A percentile compares a stretch with the other conserved stretches of the same genome.
Conservation (phyloP, 306 rosid genomes). For the Vigna nakashimae region DNA sequence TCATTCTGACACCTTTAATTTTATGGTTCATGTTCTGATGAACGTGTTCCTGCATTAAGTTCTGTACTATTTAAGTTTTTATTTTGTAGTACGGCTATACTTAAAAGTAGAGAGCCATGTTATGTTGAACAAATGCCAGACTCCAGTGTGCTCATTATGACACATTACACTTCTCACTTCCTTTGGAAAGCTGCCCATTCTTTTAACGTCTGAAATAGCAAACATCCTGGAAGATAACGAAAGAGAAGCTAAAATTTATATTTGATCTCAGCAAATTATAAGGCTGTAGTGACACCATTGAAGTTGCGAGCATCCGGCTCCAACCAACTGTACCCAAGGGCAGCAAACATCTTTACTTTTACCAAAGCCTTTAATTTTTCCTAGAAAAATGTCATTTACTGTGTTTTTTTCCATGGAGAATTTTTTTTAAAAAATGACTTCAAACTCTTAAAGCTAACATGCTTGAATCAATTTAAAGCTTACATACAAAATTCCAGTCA, state of each 20-base stretch:
- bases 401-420: neutral
- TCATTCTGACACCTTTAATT: no score
- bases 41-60: conserved; percentile 18
- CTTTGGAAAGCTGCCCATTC: neutral
- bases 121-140: conserved; percentile 14
- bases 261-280: neutral
- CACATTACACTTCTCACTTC: conserved; percentile 18
- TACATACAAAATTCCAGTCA: neutral
- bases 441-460: neutral
- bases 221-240: neutral
- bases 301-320: conserved; percentile 21
- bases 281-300: neutral
- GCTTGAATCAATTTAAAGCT: neutral
- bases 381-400: neutral
- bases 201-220: neutral
- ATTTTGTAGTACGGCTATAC: neutral
- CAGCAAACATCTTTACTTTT: conserved; percentile 5
- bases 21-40: neutral
- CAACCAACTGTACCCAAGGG: conserved; percentile 1
- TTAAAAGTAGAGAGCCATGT: neutral
- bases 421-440: neutral
- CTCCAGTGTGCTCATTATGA: neutral
- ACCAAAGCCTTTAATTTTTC: neutral
- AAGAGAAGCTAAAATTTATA: neutral
- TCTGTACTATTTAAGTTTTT: neutral